Evolutionary conservation across 768 basidiomycete genomes (phyloP), one percentile per base, ranked within the genome.

Genomic region (Trametes sanguinea): DNA sequence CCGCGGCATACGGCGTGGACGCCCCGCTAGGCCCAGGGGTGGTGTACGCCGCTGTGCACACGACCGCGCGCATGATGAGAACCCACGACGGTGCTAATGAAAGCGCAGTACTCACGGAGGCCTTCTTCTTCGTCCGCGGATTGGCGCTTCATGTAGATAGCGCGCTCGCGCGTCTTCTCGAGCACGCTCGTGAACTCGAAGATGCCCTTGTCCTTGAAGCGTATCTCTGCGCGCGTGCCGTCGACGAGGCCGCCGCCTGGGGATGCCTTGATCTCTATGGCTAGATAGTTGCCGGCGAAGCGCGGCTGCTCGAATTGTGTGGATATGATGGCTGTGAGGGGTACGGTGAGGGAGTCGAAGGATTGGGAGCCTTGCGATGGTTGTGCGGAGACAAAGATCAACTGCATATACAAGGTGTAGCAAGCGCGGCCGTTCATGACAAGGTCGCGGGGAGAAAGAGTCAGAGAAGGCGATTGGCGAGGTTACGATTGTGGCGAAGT

Each of bases 221-320:
- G 82, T 43, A 92, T 75, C 73, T 92, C 89, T 3, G 81, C 83
- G 54, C 73, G 81, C 13, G 88, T 88, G 2, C 88, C 88, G 2
- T 81, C 74, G 0, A 82, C 81, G 40, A 92, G 76, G 9, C 86
- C 87, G n/a, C 90, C 90, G 11, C 79, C 84, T 1, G 81, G 70
- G 2, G 88, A 80, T 5, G 92, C 90, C 66, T 81, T 84, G 68
- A 93, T 76, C 50, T 87, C 83, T 65, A 93, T 79, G 0, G 76
- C 70, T 51, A 93, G 78, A 65, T 83, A 89, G 72, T 93, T 93
- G 9, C 82, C 73, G 48, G 81, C 83, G 57, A 93, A 86, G 8
- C 84, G 80, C 4, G 92, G 92, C 70, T 92, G 91, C 65, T 90
- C 85, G 69, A 89, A 92, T 65, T 79, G 81, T 17, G 89, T 88